Conservation (phyloP, 768 basidiomycete species). For the Naematelia aurantialba region DNA sequence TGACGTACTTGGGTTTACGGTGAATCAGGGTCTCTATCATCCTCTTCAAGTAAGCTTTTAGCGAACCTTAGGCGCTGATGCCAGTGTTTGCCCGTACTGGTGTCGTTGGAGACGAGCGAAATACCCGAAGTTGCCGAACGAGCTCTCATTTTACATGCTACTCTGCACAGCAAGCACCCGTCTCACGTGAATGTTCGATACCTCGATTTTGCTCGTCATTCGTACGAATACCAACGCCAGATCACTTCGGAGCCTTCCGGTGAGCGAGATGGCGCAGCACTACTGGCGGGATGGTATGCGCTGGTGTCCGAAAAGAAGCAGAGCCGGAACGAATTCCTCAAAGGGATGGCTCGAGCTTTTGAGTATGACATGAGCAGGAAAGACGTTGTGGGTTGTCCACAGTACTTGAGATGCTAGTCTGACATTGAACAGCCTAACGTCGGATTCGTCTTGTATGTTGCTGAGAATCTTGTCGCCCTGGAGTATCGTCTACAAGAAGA, state of each 20-base stretch:
- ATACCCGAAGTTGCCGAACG: conserved; percentile 61
- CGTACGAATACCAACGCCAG: conserved; percentile 75
- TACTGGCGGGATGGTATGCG: conserved; percentile 85
- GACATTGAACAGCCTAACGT: conserved; percentile 53
- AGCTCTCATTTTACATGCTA: conserved; percentile 73
- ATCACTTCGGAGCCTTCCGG: conserved; percentile 34
- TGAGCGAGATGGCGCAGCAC: conserved; percentile 64
- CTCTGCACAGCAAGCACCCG: conserved; percentile 82
- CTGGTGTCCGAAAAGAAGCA: conserved; percentile 87
- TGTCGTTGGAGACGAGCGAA: conserved; percentile 87
- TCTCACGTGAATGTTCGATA: conserved; percentile 84
- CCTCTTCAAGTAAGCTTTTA: conserved; percentile 68
- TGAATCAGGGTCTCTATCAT: conserved; percentile 92
- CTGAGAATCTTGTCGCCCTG: conserved; percentile 85
- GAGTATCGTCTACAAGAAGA: conserved; percentile 97
- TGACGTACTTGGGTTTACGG: conserved; percentile 85
- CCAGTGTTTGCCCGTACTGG: conserved; percentile 84
- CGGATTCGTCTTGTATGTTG: conserved; percentile 84
- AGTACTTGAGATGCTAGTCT: not conserved
- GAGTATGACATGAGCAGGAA: conserved; percentile 61
- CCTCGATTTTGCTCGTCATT: conserved; percentile 69
- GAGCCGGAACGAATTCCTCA: conserved; percentile 79
- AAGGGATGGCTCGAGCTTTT: conserved; percentile 74
- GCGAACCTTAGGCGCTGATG: not conserved
- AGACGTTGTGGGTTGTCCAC: conserved; percentile 7